Conservation (phyloP, 257 asterid species). For the Solanum pinnatisectum region DNA sequence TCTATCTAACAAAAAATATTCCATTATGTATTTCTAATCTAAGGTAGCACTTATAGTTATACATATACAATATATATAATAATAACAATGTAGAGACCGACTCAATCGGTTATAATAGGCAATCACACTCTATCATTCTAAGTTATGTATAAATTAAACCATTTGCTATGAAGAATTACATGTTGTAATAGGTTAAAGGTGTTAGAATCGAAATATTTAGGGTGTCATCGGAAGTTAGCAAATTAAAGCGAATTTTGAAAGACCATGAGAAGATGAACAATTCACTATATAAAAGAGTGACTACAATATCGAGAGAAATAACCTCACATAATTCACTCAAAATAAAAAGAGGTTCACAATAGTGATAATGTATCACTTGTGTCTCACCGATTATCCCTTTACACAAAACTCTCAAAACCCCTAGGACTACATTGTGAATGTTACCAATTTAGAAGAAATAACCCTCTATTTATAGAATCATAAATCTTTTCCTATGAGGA, state of each 20-base stretch:
- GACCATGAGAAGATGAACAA: no score
- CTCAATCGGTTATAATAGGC: background rate
- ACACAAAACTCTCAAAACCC: background rate
- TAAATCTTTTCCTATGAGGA: background rate
- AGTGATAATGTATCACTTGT: no score
- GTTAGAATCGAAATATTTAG: background rate
- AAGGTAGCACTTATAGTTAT: background rate
- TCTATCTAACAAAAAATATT: background rate
- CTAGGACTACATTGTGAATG: background rate
- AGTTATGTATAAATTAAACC: background rate
- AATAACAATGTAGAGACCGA: background rate
- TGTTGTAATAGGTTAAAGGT: background rate
- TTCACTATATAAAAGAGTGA: background rate
- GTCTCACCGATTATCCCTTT: no score
- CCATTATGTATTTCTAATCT: background rate
- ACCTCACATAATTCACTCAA: background rate
- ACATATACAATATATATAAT: background rate
- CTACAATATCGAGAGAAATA: background rate
- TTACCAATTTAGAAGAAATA: background rate
- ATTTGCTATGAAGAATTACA: background rate
- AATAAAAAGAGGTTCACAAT: no score
- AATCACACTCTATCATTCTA: background rate
- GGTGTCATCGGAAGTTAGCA: no score
- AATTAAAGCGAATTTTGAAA: no score
- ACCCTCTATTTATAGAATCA: background rate